These are phyloP conservation scores for Hyaloperonospora arabidopsidis DNA, from an alignment of 352 stramenopile genomes.

Conservation along the genomic window DNA sequence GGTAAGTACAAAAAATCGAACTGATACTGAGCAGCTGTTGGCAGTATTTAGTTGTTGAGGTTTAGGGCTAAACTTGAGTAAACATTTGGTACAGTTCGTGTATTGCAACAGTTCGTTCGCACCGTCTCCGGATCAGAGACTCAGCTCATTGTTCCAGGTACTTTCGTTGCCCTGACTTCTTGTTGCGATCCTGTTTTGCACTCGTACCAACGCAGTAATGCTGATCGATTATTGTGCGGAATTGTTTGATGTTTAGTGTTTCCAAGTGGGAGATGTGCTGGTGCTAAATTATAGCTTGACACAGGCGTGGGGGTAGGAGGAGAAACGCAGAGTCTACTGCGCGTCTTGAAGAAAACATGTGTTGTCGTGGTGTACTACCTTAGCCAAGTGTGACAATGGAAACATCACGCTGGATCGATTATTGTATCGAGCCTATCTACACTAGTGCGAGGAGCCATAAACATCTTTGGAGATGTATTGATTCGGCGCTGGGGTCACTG, in stretches of 20 bases:
- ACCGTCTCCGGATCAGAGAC: constrained; percentile 69
- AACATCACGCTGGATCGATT: too few relatives aligned
- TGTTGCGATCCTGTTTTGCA: background rate
- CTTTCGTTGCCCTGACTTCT: background rate
- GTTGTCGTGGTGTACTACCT: background rate
- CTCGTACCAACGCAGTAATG: background rate
- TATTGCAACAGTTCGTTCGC: constrained; percentile 86
- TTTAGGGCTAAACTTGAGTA: background rate
- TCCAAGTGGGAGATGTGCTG: constrained; percentile 69
- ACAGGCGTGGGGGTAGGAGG: constrained; percentile 63
- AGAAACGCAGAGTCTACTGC: background rate
- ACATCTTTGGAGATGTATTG: too few relatives aligned
- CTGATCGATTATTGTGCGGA: background rate
- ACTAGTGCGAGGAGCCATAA: too few relatives aligned
- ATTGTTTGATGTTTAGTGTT: constrained; percentile 37
- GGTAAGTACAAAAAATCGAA: constrained; percentile 20
- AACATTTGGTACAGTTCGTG: constrained; percentile 47
- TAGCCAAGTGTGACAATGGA: too few relatives aligned
- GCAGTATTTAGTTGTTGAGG: background rate
- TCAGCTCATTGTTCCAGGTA: constrained; percentile 73
- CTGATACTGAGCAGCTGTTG: background rate
- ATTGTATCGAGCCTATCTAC: too few relatives aligned
- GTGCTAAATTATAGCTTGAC: constrained; percentile 85
- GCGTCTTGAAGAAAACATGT: background rate
- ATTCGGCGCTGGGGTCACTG: too few relatives aligned